Evolutionary conservation across 768 basidiomycete genomes (phyloP).

Genomic region (Suillus brevipes): DNA sequence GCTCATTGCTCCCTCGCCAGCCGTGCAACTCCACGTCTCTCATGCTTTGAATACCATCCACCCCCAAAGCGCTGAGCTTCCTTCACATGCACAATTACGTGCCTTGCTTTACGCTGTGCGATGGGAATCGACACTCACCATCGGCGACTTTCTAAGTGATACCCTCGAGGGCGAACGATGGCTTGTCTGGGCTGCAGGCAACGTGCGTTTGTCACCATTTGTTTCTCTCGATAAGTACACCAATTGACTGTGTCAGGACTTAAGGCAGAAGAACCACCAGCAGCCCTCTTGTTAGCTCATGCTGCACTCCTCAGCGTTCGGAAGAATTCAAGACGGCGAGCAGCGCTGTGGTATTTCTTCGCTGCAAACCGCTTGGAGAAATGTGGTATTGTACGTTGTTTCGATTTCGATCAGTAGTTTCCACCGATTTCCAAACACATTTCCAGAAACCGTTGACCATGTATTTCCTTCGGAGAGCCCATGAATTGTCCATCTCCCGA

Average conservation of each 20-base stretch:
- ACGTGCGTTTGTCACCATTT: slow-evolving; percentile 49
- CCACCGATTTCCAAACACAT: slow-evolving; percentile 6
- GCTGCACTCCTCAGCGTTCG: slow-evolving; percentile 69
- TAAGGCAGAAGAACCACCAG: slow-evolving; percentile 81
- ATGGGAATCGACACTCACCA: slow-evolving; percentile 70
- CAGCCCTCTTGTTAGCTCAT: slow-evolving; percentile 78
- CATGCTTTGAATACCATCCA: slow-evolving; percentile 56
- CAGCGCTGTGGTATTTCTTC: slow-evolving; percentile 76
- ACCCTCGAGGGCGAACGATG: slow-evolving; percentile 77
- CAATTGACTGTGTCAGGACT: slow-evolving; percentile 28
- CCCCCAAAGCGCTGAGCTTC: slow-evolving; percentile 45
- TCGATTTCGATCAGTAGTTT: slow-evolving; percentile 12
- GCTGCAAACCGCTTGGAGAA: slow-evolving; percentile 81
- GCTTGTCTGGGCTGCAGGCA: slow-evolving; percentile 83
- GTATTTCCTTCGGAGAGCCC: slow-evolving; percentile 75
- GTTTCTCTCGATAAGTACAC: slow-evolving; percentile 12
- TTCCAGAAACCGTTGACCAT: slow-evolving; percentile 81
- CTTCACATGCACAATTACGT: slow-evolving; percentile 65
- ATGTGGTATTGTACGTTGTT: slow-evolving; percentile 70
- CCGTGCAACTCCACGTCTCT: slow-evolving; percentile 58
- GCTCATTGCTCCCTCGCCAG: slow-evolving; percentile 64
- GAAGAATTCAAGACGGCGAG: slow-evolving; percentile 58
- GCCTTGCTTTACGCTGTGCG: slow-evolving; percentile 69
- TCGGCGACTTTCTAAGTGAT: slow-evolving; percentile 55
- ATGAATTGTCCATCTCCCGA: slow-evolving; percentile 54